phyloP scores from a whole-genome alignment of 2,329 filamentous ascomycete species.

The Kalmusia sp. region DNA sequence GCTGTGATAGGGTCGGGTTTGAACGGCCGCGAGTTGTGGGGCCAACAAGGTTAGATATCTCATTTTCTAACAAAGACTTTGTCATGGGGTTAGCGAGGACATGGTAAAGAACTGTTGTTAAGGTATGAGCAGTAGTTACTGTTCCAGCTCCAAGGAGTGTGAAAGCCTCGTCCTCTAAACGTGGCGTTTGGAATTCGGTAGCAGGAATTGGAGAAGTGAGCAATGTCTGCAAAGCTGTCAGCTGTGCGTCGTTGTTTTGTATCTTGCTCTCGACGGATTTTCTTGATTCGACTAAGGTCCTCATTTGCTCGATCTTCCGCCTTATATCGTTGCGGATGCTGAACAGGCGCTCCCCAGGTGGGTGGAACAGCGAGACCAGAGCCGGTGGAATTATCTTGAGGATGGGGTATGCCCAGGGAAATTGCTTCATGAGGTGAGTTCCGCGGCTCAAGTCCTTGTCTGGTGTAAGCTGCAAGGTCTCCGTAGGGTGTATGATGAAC shows the following conservation, averaged over 20 bases:
- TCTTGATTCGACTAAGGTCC: neutral
- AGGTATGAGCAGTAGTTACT: conserved; percentile 48
- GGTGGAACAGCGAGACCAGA: conserved; percentile 30
- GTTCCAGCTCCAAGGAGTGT: conserved; percentile 41
- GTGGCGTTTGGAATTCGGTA: conserved; percentile 19
- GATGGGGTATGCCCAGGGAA: conserved; percentile 22
- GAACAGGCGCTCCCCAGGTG: conserved; percentile 31
- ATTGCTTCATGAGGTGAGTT: conserved; percentile 38
- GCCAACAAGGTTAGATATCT: conserved; percentile 16
- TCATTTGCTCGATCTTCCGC: conserved; percentile 14
- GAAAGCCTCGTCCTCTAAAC: conserved; percentile 18
- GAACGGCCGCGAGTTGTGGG: neutral
- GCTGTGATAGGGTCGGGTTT: neutral
- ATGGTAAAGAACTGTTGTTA: conserved; percentile 31
- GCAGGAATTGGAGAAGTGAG: conserved; percentile 16
- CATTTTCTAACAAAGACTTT: conserved; percentile 9
- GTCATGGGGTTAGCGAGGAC: conserved; percentile 13
- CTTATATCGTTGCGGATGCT: conserved; percentile 25
- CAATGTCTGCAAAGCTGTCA: conserved; percentile 19
- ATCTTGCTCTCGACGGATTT: neutral
- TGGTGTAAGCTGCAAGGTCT: conserved; percentile 1
- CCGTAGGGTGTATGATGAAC: neutral
- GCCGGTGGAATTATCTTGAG: conserved; percentile 19
- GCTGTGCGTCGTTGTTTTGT: conserved; percentile 7
- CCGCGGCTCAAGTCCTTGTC: conserved; percentile 27